These are phyloP conservation scores for Cornus controversa DNA, from an alignment of 148 eudicot species.

Conservation along the genomic window DNA sequence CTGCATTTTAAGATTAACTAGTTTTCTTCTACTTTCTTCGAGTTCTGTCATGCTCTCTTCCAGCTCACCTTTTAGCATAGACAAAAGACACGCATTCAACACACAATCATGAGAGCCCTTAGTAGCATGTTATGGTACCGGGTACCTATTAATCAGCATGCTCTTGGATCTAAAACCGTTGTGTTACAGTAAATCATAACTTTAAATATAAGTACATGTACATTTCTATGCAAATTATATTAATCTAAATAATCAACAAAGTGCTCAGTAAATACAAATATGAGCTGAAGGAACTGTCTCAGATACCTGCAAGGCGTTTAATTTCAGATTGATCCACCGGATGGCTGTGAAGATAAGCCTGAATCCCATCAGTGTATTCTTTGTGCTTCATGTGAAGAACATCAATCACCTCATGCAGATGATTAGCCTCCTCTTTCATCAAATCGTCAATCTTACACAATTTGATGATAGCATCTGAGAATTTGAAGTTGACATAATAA, in stretches of 20 bases:
- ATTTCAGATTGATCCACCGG: conserved; percentile 76
- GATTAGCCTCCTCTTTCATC: conserved; percentile 65
- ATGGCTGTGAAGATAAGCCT: conserved; percentile 45
- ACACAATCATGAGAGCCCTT: background rate
- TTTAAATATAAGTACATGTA: background rate
- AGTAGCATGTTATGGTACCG: background rate
- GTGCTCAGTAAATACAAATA: background rate
- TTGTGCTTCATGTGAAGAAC: conserved; percentile 69
- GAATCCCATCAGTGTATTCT: conserved; percentile 58
- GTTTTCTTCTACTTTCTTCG: conserved; percentile 94
- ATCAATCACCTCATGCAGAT: conserved; percentile 54
- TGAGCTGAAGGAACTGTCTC: conserved; percentile 3
- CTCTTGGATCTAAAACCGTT: background rate
- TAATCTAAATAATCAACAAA: background rate
- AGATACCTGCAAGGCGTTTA: conserved; percentile 61
- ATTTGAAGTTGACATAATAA: conserved; percentile 9
- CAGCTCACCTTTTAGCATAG: conserved; percentile 61
- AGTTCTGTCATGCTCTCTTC: conserved; percentile 82
- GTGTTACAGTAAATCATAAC: background rate
- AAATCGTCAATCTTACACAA: conserved; percentile 48
- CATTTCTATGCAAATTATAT: background rate
- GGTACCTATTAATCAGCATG: background rate
- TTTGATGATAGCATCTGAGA: conserved; percentile 50
- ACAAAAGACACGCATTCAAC: background rate
- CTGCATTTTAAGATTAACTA: conserved; percentile 82